Base-by-base conservation (phyloP, 331 rosid genomes). In the Quercus lobata region DNA sequence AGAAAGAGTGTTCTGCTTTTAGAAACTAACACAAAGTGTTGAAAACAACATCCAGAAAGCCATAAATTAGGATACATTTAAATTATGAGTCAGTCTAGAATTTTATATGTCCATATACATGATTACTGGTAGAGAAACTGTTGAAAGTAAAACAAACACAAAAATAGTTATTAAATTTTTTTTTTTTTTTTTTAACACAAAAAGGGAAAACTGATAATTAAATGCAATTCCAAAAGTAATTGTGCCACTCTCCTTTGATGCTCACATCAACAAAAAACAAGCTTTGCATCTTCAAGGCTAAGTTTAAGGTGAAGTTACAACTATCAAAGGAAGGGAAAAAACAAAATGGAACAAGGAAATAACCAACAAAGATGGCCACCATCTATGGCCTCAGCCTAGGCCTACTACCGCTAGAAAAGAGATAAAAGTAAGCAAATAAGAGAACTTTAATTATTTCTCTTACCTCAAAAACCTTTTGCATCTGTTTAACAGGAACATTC, bases 381-480 rank as follows among this genome's bases (percentile, higher is more conserved):
- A 68, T 18, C 35, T 62, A 25, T 62, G 70, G 5, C 70, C 70
- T 63, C 2, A 1, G 16, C 69, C 41, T 62, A 27, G 9, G 16
- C 69, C 41, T 27, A 15, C 1, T 62, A 14, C 41, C 69, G 6
- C n/a, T 7, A 53, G 30, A 17, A 32, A 10, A 74, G 54, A 46
- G 3, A 21, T 54, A 19, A 22, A 27, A 55, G 35, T 44, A 19
- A 35, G 16, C 52, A 61, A 30, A 30, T 53, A 72, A 58, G 29
- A 62, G 66, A 60, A 74, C 74, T 76, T 85, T 54, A 34, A 57
- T 80, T 35, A 37, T 54, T 49, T 35, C 72, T 35, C 65, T 49
- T 71, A 93, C 97, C 97, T 93, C 93, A 71, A 83, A 93, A 71
- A 93, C 97, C 73, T 90, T 88, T 76, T 86, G 93, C 97, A 93